A percentile compares a stretch with the other conserved stretches of the same genome.
These are phyloP conservation scores for Aspergillus neoniger DNA, from an alignment of 2,329 filamentous ascomycete species.

Conservation along the genomic window DNA sequence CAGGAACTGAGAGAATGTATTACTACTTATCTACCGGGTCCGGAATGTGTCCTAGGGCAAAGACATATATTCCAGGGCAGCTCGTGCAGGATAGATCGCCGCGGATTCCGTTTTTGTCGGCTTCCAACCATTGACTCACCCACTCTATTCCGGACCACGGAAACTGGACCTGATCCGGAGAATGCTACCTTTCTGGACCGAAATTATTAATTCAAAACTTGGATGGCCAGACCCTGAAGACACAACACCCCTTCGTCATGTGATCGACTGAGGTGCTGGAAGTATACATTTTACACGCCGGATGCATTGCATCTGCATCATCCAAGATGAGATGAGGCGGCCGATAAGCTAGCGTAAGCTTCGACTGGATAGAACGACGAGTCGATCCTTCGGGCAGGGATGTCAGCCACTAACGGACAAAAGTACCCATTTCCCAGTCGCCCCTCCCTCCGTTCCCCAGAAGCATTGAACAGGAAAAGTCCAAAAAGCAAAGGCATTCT, in stretches of 20 bases:
- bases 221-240: background rate
- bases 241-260: background rate
- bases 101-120: background rate
- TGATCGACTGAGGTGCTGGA: background rate
- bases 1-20: background rate
- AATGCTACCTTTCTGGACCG: background rate
- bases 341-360: slow-evolving; percentile 18
- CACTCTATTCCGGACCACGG: background rate
- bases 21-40: background rate
- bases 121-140: background rate
- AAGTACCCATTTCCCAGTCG: slow-evolving; percentile 6
- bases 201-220: background rate
- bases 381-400: slow-evolving; percentile 12
- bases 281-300: background rate
- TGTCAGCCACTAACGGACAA: background rate
- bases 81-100: background rate
- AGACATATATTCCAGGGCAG: background rate
- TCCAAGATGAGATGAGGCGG: slow-evolving; percentile 10
- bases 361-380: slow-evolving; percentile 8
- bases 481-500: background rate
- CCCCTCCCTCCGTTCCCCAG: background rate
- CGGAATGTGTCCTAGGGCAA: background rate
- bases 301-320: slow-evolving; percentile 8
- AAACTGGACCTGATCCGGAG: background rate
- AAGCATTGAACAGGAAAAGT: background rate